These are phyloP conservation scores for Aphanomyces astaci DNA, from an alignment of 352 stramenopile genomes.

Conservation along the genomic window DNA sequence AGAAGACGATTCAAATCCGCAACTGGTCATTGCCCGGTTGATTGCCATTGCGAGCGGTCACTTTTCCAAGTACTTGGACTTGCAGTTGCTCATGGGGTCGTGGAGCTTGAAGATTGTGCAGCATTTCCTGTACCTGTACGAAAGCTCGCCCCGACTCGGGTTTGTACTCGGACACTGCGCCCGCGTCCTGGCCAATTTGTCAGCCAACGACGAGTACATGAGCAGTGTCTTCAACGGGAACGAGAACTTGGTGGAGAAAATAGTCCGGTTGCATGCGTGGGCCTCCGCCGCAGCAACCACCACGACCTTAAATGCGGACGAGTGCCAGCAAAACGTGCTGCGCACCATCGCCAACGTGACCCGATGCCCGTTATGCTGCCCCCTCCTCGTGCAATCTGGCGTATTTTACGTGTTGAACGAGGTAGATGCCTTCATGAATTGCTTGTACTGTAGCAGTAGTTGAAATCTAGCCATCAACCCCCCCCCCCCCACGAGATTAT, in stretches of 20 bases:
- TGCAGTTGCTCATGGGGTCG: slow-evolving; percentile 40
- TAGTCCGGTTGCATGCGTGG: slow-evolving; percentile 40
- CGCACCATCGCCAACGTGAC: slow-evolving; percentile 53
- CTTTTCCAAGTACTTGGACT: slow-evolving; percentile 57
- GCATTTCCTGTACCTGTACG: slow-evolving; percentile 36
- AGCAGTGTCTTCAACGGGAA: slow-evolving; percentile 46
- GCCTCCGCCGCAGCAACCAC: too few species aligned
- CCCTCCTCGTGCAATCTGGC: slow-evolving; percentile 51
- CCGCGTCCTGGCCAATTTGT: slow-evolving; percentile 58
- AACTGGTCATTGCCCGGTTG: slow-evolving; percentile 29
- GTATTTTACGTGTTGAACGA: slow-evolving; percentile 44
- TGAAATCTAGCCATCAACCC: too few species aligned
- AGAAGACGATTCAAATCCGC: background rate
- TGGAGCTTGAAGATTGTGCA: slow-evolving; percentile 36
- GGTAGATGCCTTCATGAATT: too few species aligned
- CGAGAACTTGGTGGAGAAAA: slow-evolving; percentile 40
- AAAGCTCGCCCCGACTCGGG: slow-evolving; percentile 38
- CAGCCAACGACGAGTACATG: slow-evolving; percentile 49
- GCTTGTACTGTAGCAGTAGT: too few species aligned
- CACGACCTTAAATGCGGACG: slow-evolving; percentile 25
- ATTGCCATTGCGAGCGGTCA: slow-evolving; percentile 57
- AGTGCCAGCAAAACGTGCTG: slow-evolving; percentile 46
- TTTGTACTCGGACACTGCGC: slow-evolving; percentile 43
- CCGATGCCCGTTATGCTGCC: slow-evolving; percentile 31
- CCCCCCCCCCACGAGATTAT: too few species aligned